A percentile compares a stretch with the other conserved stretches of the same genome.
phyloP scores from a whole-genome alignment of 1,284 basidiomycete species.

The Agroathelia rolfsii region DNA sequence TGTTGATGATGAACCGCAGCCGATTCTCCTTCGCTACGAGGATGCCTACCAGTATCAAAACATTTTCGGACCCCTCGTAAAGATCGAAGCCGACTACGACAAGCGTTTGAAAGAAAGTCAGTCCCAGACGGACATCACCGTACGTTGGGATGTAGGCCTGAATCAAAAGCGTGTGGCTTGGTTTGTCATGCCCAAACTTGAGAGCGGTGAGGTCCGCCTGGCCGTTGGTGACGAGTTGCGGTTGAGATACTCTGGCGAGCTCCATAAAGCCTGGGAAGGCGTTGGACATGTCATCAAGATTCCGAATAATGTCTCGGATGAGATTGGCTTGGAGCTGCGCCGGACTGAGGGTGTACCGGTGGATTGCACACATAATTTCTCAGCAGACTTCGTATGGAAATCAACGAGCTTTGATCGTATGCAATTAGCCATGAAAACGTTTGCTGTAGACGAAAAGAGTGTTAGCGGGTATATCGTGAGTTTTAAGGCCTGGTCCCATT shows the following conservation, averaged over 20 bases:
- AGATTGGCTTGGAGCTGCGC: slow-evolving; percentile 90
- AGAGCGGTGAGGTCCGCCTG: slow-evolving; percentile 94
- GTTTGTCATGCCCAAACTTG: slow-evolving; percentile 93
- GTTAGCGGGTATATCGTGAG: slow-evolving; percentile 95
- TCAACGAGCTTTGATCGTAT: slow-evolving; percentile 98
- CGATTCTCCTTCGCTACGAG: slow-evolving; percentile 86
- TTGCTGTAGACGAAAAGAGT: slow-evolving; percentile 98
- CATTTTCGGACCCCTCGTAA: slow-evolving; percentile 96
- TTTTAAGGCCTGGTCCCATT: slow-evolving; percentile 12
- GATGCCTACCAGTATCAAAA: slow-evolving; percentile 99
- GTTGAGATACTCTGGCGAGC: slow-evolving; percentile 80
- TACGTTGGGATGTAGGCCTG: slow-evolving; percentile 95
- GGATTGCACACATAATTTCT: slow-evolving; percentile 91
- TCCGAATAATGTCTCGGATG: slow-evolving; percentile 99
- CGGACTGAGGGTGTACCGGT: slow-evolving; percentile 90
- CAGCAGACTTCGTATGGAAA: slow-evolving; percentile 99
- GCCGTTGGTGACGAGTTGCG: slow-evolving; percentile 96
- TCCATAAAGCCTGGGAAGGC: slow-evolving; percentile 93
- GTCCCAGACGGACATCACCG: slow-evolving; percentile 92
- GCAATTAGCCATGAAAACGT: slow-evolving; percentile 99
- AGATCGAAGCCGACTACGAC: slow-evolving; percentile 99
- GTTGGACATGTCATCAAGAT: slow-evolving; percentile 98
- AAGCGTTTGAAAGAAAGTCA: slow-evolving; percentile 96
- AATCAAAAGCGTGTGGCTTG: slow-evolving; percentile 98
- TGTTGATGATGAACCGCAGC: slow-evolving; percentile 92